Percentiles rank a stretch among this genome's conserved stretches.
phyloP scores from a whole-genome alignment of 805 yeast genomes.

The Ogataea kodamae region DNA sequence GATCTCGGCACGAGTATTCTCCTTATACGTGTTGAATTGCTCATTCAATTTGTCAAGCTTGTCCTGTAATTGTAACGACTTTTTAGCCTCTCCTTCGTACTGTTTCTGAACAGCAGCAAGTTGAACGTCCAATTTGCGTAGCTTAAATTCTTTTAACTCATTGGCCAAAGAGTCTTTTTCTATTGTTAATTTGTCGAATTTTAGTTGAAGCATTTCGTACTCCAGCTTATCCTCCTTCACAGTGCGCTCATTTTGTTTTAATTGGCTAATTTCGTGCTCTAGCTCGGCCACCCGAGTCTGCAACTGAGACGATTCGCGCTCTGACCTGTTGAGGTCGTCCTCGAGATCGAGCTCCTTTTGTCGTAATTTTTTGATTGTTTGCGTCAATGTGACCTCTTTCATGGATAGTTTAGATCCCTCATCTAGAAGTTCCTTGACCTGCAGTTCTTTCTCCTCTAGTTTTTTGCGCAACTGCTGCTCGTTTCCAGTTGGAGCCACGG shows the following conservation, averaged over 20 bases:
- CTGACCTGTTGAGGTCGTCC: slow-evolving; percentile 31
- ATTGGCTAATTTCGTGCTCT: slow-evolving; percentile 27
- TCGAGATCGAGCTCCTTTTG: slow-evolving; percentile 40
- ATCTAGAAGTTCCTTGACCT: slow-evolving; percentile 60
- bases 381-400: slow-evolving; percentile 66
- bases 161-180: slow-evolving; percentile 25
- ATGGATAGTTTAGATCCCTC: slow-evolving; percentile 75
- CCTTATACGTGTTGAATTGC: slow-evolving; percentile 24
- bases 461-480: slow-evolving; percentile 29
- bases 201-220: slow-evolving; percentile 22
- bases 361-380: slow-evolving; percentile 60
- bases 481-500: slow-evolving; percentile 7
- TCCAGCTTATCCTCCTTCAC: slow-evolving; percentile 34
- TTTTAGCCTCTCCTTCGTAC: slow-evolving; percentile 34
- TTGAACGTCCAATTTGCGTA: slow-evolving; percentile 34
- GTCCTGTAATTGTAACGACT: slow-evolving; percentile 17
- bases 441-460: slow-evolving; percentile 50
- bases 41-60: slow-evolving; percentile 23
- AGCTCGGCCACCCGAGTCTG: slow-evolving; percentile 29
- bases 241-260: slow-evolving; percentile 22
- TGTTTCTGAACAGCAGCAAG: slow-evolving; percentile 32
- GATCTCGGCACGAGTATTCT: slow-evolving; percentile 21
- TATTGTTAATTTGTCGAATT: slow-evolving; percentile 21
- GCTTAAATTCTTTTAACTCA: slow-evolving; percentile 32
- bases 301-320: slow-evolving; percentile 26